These are phyloP conservation scores for Starmerella floricola DNA, from an alignment of 805 yeast species.

Conservation along the genomic window DNA sequence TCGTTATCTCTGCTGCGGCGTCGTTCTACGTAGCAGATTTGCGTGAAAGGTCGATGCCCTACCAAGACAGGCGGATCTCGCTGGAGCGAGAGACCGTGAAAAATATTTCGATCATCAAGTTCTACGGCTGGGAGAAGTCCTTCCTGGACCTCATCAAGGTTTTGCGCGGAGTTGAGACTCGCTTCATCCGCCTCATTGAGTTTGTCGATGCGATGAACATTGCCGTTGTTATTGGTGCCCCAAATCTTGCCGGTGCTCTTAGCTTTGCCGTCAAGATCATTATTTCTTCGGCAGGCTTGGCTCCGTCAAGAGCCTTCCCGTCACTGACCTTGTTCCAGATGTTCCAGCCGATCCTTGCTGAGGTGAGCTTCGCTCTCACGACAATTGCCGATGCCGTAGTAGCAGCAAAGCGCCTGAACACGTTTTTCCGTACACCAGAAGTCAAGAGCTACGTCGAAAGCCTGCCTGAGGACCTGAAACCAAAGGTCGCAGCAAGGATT, in stretches of 20 bases:
- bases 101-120: conserved; percentile 69
- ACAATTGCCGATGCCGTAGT: conserved; percentile 33
- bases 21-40: conserved; percentile 14
- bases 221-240: conserved; percentile 11
- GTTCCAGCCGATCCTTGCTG: conserved; percentile 8
- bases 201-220: conserved; percentile 12
- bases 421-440: conserved; percentile 29
- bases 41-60: conserved; percentile 23
- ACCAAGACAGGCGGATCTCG: conserved; percentile 64
- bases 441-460: conserved; percentile 24
- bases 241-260: conserved; percentile 16
- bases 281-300: conserved; percentile 2
- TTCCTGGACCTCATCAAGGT: conserved; percentile 40
- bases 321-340: conserved; percentile 17
- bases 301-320: conserved; percentile 15
- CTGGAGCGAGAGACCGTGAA: conserved; percentile 64
- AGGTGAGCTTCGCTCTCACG: conserved; percentile 36
- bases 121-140: conserved; percentile 83
- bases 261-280: conserved; percentile 15
- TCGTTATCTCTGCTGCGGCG: conserved; percentile 30
- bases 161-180: conserved; percentile 10
- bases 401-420: conserved; percentile 19
- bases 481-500: neutral
- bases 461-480: neutral
- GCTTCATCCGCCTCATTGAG: conserved; percentile 12